Evolutionary conservation across 192 early-diverging fungal genomes (phyloP), one percentile per base, ranked within the genome.

Genomic region (Pilobolus umbonatus): DNA sequence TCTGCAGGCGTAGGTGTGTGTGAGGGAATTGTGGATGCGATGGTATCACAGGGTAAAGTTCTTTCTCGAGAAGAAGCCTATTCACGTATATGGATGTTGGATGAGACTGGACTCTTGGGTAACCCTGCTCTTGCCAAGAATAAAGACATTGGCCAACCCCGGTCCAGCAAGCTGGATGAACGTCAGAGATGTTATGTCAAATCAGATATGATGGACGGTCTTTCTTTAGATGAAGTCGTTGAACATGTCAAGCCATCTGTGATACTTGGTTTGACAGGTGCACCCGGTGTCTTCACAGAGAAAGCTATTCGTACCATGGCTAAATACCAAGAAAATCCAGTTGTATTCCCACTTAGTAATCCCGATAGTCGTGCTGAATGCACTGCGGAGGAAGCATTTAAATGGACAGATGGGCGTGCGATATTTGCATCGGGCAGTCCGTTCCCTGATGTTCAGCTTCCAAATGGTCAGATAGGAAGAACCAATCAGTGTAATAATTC

Each of bases 401-500:
- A 71, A n/a, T 79, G 75, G 77, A 74, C 79, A 2, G 68, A 81
- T 38, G 77, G 79, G 28, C 68, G 68, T 25, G 73, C 73, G 19
- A 76, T 81, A 26, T 81, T 77, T 61, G 79, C 79, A 32, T 73
- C 75, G 19, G 79, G 79, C 39, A 69, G 65, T 48, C 77, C 77
- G n/a, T 81, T 81, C 55, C 58, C 69, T 47, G 72, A 75, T 57
- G 79, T 81, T 4, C 44, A 61, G 25, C 65, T 73, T 46, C 62
- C 62, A 6, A 76, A 79, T 44, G 75, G 77, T 32, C 59, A 73
- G 48, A 47, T 69, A 17, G 42, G 69, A 42, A 71, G 63, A 51
- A 71, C 75, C 17, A 78, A 76, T 32, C 79, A 79, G 61, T 68
- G 74, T 49, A 81, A 81, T 64, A 81, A 81, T 55, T 69, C 74